Conservation (phyloP, 1,284 basidiomycete species). For the Tausonia pullulans region DNA sequence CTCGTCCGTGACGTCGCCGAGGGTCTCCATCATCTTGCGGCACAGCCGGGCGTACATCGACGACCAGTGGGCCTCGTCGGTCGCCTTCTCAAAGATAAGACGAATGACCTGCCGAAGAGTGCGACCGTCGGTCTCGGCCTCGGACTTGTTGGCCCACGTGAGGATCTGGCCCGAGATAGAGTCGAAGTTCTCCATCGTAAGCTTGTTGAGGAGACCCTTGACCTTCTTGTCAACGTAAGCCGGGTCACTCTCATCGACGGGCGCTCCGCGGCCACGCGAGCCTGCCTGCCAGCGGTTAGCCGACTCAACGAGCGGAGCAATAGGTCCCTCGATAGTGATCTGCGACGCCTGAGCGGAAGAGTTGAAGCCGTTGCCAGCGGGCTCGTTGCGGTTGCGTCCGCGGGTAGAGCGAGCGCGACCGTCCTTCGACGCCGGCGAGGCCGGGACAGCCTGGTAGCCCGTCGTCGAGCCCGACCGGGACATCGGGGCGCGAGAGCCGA, state of each 20-base stretch:
- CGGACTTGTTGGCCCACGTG: constrained; percentile 85
- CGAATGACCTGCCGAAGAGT: constrained; percentile 92
- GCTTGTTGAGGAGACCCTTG: constrained; percentile 85
- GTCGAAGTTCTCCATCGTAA: constrained; percentile 94
- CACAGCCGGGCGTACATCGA: constrained; percentile 95
- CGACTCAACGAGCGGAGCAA: constrained; percentile 61
- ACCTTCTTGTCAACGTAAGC: constrained; percentile 88
- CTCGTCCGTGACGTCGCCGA: constrained; percentile 79
- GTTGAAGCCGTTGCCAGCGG: constrained; percentile 23
- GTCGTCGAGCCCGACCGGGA: constrained; percentile 36
- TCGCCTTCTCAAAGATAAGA: constrained; percentile 94
- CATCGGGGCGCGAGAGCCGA: constrained; percentile 43
- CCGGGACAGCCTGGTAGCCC: constrained; percentile 22
- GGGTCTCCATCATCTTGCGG: constrained; percentile 82
- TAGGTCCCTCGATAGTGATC: constrained; percentile 35
- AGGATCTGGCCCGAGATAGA: constrained; percentile 89
- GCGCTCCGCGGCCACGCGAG: constrained; percentile 32
- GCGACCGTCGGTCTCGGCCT: constrained; percentile 81
- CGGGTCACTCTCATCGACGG: constrained; percentile 53
- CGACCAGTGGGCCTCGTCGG: constrained; percentile 87
- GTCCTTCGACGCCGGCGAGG: constrained; percentile 23
- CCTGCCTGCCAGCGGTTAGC: constrained; percentile 70
- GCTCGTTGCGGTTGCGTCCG: constrained; percentile 26
- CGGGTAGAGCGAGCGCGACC: constrained; percentile 22
- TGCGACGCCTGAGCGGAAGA: constrained; percentile 16